Conservation (phyloP, 208 protist species). For the Acanthamoeba quina region DNA sequence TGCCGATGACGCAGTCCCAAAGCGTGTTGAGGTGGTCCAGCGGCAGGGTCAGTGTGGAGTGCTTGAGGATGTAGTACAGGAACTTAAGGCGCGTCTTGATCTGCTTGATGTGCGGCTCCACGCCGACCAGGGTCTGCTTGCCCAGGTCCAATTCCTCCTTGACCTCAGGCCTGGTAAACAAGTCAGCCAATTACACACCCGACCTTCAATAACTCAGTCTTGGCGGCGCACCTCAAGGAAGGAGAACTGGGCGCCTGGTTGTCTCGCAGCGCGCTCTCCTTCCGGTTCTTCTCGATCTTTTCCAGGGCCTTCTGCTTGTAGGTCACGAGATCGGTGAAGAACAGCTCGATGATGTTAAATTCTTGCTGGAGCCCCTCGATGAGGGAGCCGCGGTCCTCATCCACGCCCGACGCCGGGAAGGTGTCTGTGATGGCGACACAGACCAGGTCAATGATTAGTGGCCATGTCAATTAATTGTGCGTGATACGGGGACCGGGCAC, state of each 20-base stretch:
- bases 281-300: background rate
- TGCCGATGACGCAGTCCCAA: conserved; percentile 26
- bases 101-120: conserved; percentile 60
- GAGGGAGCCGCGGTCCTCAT: background rate
- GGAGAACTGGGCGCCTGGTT: background rate
- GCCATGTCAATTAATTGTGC: too few relatives aligned
- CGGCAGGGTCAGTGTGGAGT: conserved; percentile 14
- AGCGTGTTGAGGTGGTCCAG: conserved; percentile 24
- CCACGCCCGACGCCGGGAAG: background rate
- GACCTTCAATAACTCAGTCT: too few relatives aligned
- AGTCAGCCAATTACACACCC: background rate
- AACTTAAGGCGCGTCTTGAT: conserved; percentile 52
- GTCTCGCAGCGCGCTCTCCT: background rate
- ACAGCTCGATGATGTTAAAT: background rate
- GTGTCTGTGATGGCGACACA: conserved; percentile 14
- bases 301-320: background rate
- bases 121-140: conserved; percentile 58
- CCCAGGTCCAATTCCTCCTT: conserved; percentile 1
- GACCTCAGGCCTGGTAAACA: background rate
- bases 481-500: background rate
- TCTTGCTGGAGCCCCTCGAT: conserved; percentile 17
- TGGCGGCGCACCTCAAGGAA: background rate
- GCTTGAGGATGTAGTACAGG: conserved; percentile 55
- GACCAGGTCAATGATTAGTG: conserved; percentile 9
- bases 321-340: background rate